Base-by-base conservation (phyloP, 164 flowering plant species). In the Kingdonia uniflora region DNA sequence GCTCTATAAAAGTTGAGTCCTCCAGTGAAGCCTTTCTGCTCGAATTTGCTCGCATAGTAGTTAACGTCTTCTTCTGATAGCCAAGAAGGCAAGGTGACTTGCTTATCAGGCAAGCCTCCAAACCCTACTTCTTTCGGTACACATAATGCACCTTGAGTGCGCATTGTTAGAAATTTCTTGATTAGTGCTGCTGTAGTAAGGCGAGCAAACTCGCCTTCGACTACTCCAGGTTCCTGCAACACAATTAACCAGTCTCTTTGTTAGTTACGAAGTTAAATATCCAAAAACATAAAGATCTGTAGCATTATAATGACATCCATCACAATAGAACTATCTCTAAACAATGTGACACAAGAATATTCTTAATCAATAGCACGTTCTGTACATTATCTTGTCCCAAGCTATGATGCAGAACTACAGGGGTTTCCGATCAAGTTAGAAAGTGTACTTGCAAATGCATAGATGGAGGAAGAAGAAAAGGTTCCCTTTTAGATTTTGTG, bases 1-100 rank as follows among this genome's bases (percentile, higher is more conserved):
- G 68, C 75, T 56, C 91, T 76, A 49, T 86, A 86, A 63, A 80
- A 84, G 66, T 84, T 84, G 56, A 86, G 58, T 44, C 80, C 86
- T 25, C 95, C 91, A 4, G 87, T 77, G 70, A 86, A 86, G 54
- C 95, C 95, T 16, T 42, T 66, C 49, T 66, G 49, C 38, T 49
- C 50, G 58, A 72, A 84, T 62, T 75, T 80, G 54, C 41, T 64
- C 48, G 76, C 82, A 65, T 71, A 87, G 33, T 76, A 87, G 25
- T 66, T 57, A 17, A 80, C 51, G 54, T 83, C 91, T 26, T 78
- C 80, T 57, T 84, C 80, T 6, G 80, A 59, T 24, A 86, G 65
- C 95, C 91, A 86, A 44, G 74, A 43, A 10, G 88, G 94, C 64
- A 76, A 51, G 37, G 62, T 22, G 2, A 46, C 22, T 11, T 61